Percentiles rank a stretch among this genome's conserved stretches.
Evolutionary conservation across 345 rosid genomes (phyloP).

Genomic region (Syzygium aromaticum): DNA sequence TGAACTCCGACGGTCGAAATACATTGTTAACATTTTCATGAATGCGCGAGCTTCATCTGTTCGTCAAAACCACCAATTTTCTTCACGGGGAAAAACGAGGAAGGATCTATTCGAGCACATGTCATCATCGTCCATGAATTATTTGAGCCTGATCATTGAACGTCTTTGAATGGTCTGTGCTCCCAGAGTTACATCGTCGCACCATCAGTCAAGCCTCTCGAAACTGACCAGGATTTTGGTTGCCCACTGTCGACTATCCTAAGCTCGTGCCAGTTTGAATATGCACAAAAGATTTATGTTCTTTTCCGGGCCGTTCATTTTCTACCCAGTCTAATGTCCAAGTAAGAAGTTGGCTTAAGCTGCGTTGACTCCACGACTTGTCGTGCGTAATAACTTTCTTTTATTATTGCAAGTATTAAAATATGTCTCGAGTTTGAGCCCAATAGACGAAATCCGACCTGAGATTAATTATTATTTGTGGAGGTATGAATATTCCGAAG

Average conservation of each 20-base stretch:
- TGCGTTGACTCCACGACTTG: not conserved
- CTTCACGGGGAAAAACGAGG: not conserved
- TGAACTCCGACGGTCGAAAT: not conserved
- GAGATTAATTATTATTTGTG: too few relatives aligned
- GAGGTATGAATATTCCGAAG: too few relatives aligned
- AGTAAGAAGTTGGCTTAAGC: not conserved
- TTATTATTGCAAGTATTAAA: not conserved
- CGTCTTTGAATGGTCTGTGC: not conserved
- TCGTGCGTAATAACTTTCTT: not conserved
- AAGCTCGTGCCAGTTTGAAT: not conserved
- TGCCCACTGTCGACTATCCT: not conserved
- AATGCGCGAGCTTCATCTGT: not conserved
- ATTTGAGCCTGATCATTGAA: not conserved
- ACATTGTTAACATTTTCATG: not conserved
- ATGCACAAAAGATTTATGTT: not conserved
- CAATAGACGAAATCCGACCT: too few relatives aligned
- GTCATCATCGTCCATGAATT: not conserved
- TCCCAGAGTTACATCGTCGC: not conserved
- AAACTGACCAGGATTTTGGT: not conserved
- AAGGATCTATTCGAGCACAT: not conserved
- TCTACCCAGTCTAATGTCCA: not conserved
- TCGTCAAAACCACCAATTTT: not conserved
- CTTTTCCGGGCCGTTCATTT: not conserved
- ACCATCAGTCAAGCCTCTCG: not conserved
- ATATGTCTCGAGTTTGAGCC: too few relatives aligned